phyloP scores from a whole-genome alignment of 179 eudicot species.

The Drosera spatulata region DNA sequence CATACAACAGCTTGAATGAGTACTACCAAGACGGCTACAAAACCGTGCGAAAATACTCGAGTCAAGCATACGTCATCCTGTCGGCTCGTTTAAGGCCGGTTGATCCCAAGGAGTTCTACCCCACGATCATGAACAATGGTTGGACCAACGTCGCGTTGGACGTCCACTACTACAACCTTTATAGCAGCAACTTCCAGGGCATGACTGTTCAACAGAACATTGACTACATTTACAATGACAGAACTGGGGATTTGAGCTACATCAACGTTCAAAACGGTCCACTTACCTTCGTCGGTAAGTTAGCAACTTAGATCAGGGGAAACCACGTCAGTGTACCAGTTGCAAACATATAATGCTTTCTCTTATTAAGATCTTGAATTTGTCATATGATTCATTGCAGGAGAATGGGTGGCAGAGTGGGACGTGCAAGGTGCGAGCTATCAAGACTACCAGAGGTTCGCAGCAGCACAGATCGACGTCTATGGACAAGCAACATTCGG shows the following conservation, averaged over 20 bases:
- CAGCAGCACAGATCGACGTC: neutral
- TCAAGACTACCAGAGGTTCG: slow-evolving; percentile 1
- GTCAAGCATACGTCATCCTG: slow-evolving; percentile 11
- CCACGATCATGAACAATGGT: slow-evolving; percentile 2
- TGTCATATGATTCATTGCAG: neutral
- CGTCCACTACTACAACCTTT: slow-evolving; percentile 8
- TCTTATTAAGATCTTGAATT: neutral
- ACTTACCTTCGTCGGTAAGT: slow-evolving; percentile 9
- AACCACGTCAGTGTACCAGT: neutral
- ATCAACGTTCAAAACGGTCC: slow-evolving; percentile 1
- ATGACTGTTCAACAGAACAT: slow-evolving; percentile 6
- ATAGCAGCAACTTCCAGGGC: neutral
- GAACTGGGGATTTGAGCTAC: neutral
- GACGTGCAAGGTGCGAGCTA: neutral
- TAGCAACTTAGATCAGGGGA: too few species aligned
- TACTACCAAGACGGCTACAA: slow-evolving; percentile 13
- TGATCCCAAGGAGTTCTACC: slow-evolving; percentile 3
- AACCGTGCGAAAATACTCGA: slow-evolving; percentile 7
- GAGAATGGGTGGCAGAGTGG: slow-evolving; percentile 3
- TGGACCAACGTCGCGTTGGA: slow-evolving; percentile 3
- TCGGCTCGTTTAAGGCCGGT: slow-evolving; percentile 12
- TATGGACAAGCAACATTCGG: slow-evolving; percentile 2
- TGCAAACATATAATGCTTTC: neutral
- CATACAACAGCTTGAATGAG: slow-evolving; percentile 3
- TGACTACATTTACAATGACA: slow-evolving; percentile 2